Conservation (phyloP, 495 filamentous ascomycete genomes). For the Apodospora peruviana region DNA sequence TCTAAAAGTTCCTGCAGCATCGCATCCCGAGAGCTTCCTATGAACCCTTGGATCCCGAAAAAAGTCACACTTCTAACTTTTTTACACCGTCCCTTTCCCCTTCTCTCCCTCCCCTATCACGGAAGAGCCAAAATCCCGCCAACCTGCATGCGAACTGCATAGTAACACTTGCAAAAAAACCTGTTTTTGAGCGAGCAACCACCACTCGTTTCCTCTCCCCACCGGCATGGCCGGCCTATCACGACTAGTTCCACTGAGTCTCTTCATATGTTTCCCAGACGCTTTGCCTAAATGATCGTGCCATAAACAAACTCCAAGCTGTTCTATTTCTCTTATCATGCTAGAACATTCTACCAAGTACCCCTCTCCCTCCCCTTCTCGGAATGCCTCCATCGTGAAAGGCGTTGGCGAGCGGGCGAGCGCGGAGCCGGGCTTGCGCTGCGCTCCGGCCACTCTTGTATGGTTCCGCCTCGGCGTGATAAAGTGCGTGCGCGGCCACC, state of each 20-base stretch:
- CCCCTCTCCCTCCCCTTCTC: no score
- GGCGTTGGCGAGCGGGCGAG: background rate
- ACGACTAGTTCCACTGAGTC: constrained; percentile 1
- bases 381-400: background rate
- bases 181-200: constrained; percentile 21
- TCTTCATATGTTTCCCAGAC: background rate
- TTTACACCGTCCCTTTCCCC: no score
- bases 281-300: constrained; percentile 13
- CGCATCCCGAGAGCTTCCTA: no score
- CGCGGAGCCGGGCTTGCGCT: background rate
- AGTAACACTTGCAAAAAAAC: constrained; percentile 27
- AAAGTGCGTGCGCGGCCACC: no score
- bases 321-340: background rate
- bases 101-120: no score
- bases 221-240: constrained; percentile 20
- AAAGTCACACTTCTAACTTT: no score
- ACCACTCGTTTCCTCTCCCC: constrained; percentile 12
- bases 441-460: no score
- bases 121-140: constrained; percentile 12
- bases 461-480: no score
- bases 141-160: constrained; percentile 27
- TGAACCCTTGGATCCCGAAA: no score
- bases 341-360: constrained; percentile 22
- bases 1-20: background rate
- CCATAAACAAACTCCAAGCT: constrained; percentile 4